These are phyloP conservation scores for Medicago lupulina DNA, from an alignment of 306 rosid species.

Conservation along the genomic window DNA sequence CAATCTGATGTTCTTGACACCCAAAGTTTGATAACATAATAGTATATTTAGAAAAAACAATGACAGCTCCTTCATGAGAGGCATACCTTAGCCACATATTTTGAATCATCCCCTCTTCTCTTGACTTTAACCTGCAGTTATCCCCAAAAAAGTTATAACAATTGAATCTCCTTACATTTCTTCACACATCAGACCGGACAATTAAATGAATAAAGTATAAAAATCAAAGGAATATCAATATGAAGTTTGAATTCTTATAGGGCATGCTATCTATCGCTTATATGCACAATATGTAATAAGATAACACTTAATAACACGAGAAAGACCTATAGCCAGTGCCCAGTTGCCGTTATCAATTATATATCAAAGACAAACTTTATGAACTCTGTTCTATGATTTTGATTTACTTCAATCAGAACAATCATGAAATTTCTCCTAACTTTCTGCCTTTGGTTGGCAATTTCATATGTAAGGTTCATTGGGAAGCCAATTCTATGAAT, in stretches of 20 bases:
- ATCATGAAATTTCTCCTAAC: conserved; percentile 30
- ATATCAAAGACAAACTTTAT: conserved; percentile 12
- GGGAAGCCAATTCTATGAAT: conserved; percentile 17
- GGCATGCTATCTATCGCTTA: conserved; percentile 16
- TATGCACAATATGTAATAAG: conserved; percentile 14
- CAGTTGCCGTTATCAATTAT: not conserved
- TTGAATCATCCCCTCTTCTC: conserved; percentile 96
- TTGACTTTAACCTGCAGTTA: conserved; percentile 89
- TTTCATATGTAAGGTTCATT: conserved; percentile 25
- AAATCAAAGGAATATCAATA: conserved; percentile 27
- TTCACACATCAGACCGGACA: conserved; percentile 3
- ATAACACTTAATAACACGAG: conserved; percentile 1
- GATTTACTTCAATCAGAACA: conserved; percentile 27
- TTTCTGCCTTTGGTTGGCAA: conserved; percentile 16
- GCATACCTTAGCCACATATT: conserved; percentile 94
- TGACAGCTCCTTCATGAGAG: conserved; percentile 32
- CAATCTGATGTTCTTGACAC: conserved; percentile 22
- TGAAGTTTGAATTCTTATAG: conserved; percentile 23
- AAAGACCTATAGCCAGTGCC: no score
- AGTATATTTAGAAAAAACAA: conserved; percentile 19
- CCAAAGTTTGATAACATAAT: conserved; percentile 21
- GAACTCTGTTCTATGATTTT: conserved; percentile 23
- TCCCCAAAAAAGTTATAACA: conserved; percentile 24
- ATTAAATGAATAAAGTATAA: conserved; percentile 31
- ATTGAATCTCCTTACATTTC: conserved; percentile 27